Conservation (phyloP, 1,284 basidiomycete species). For the Puccinia triticina region DNA sequence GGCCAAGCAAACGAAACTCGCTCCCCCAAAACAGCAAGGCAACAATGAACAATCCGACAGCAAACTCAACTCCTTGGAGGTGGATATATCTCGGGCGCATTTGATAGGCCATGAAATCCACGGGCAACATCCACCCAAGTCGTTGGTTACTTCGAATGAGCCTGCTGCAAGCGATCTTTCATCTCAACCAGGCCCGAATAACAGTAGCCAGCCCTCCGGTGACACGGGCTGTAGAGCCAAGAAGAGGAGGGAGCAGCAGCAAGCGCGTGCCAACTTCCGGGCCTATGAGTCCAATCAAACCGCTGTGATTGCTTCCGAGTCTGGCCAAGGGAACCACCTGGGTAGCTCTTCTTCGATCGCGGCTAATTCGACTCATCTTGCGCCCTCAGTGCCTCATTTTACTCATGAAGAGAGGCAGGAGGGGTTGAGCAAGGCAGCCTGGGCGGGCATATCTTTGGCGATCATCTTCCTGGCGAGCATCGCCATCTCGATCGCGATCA, state of each 20-base stretch:
- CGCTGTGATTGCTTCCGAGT: neutral
- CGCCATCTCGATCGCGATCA: neutral
- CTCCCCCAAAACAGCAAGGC: neutral
- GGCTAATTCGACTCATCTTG: neutral
- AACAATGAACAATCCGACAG: neutral
- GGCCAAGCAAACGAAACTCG: neutral
- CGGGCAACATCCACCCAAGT: neutral
- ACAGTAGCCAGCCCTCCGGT: neutral
- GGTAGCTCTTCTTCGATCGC: neutral
- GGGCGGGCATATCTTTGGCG: neutral
- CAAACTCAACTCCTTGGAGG: neutral
- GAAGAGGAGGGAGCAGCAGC: neutral
- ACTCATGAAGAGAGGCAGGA: neutral
- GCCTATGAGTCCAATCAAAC: neutral
- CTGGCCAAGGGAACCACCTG: neutral
- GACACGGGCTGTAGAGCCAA: neutral
- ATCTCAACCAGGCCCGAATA: neutral
- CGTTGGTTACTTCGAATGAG: neutral
- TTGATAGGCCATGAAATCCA: neutral
- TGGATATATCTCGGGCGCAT: neutral
- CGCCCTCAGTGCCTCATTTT: neutral
- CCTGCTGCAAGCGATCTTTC: neutral
- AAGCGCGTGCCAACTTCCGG: neutral
- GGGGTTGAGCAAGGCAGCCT: neutral
- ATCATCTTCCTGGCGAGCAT: constrained; percentile 10